A percentile compares a stretch with the other conserved stretches of the same genome.
These are phyloP conservation scores for Lactarius tabidus DNA, from an alignment of 768 basidiomycete genomes.

Conservation along the genomic window DNA sequence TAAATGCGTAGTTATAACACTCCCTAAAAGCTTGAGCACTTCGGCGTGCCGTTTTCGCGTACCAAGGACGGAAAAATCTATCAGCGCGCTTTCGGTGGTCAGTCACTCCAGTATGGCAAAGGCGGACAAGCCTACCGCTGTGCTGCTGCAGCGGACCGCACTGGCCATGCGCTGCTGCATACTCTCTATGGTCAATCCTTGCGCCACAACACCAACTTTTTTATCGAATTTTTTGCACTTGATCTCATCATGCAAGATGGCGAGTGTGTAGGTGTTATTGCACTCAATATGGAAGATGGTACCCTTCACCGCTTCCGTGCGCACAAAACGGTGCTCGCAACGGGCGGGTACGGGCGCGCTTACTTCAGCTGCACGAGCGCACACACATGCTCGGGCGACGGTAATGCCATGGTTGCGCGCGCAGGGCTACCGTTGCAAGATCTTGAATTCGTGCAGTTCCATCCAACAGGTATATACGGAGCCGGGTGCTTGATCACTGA, in stretches of 20 bases:
- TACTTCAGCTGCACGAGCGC: constrained; percentile 99
- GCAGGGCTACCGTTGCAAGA: constrained; percentile 97
- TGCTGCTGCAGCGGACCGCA: constrained; percentile 97
- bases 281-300: constrained; percentile 99
- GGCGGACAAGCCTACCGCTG: constrained; percentile 99
- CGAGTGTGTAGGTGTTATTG: constrained; percentile 98
- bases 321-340: constrained; percentile 97
- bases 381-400: constrained; percentile 98
- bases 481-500: constrained; percentile 99
- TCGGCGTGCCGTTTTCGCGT: constrained; percentile 96
- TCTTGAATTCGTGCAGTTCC: constrained; percentile 99
- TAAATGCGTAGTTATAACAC: not conserved
- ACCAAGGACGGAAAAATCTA: constrained; percentile 99
- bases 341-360: constrained; percentile 95
- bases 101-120: constrained; percentile 94
- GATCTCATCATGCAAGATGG: constrained; percentile 99
- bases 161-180: constrained; percentile 96
- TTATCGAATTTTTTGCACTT: constrained; percentile 99
- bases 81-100: constrained; percentile 98
- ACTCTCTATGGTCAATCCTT: constrained; percentile 99
- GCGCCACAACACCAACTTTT: constrained; percentile 98
- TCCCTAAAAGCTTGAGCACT: constrained; percentile 84
- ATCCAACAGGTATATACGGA: constrained; percentile 99
- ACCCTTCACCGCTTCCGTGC: constrained; percentile 97
- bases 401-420: constrained; percentile 96